These are phyloP conservation scores for Alternaria sp. DNA, from an alignment of 2,329 filamentous ascomycete genomes.

Conservation along the genomic window DNA sequence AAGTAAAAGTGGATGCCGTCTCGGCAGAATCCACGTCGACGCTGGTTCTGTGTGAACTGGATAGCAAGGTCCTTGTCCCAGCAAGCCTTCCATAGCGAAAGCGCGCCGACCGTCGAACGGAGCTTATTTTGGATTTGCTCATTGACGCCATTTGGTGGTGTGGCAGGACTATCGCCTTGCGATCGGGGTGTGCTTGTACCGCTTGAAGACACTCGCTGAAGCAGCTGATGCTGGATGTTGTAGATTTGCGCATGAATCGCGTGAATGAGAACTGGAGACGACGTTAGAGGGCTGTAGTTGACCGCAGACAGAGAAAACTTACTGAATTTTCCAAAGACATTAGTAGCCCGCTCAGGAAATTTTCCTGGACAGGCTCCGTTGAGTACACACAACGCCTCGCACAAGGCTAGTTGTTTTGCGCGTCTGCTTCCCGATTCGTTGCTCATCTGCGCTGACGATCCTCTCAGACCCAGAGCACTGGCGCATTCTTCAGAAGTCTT, in stretches of 20 bases:
- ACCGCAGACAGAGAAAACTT: conserved; percentile 3
- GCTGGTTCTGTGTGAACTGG: conserved; percentile 69
- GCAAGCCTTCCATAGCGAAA: conserved; percentile 74
- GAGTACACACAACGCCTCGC: conserved; percentile 66
- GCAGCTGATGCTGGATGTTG: conserved; percentile 55
- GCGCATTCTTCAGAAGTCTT: conserved; percentile 65
- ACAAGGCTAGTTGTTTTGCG: conserved; percentile 69
- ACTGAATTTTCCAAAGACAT: conserved; percentile 73
- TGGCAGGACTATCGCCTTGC: conserved; percentile 57
- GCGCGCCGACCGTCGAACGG: conserved; percentile 57
- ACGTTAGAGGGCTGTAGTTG: conserved; percentile 10
- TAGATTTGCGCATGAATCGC: conserved; percentile 69
- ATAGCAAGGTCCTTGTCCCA: conserved; percentile 74
- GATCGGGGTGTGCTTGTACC: conserved; percentile 63
- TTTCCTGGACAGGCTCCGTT: conserved; percentile 64
- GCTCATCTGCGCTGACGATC: conserved; percentile 60
- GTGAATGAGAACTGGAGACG: conserved; percentile 65
- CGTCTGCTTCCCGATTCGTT: conserved; percentile 70
- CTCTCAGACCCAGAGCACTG: conserved; percentile 68
- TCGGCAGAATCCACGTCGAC: conserved; percentile 71
- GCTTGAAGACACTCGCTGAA: conserved; percentile 46
- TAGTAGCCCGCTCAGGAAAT: conserved; percentile 70
- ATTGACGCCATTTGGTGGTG: conserved; percentile 52
- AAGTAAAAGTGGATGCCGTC: conserved; percentile 78
- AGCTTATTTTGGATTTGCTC: conserved; percentile 57